Base-by-base conservation (phyloP, 192 early-diverging fungal species). In the Coemansia sp. region DNA sequence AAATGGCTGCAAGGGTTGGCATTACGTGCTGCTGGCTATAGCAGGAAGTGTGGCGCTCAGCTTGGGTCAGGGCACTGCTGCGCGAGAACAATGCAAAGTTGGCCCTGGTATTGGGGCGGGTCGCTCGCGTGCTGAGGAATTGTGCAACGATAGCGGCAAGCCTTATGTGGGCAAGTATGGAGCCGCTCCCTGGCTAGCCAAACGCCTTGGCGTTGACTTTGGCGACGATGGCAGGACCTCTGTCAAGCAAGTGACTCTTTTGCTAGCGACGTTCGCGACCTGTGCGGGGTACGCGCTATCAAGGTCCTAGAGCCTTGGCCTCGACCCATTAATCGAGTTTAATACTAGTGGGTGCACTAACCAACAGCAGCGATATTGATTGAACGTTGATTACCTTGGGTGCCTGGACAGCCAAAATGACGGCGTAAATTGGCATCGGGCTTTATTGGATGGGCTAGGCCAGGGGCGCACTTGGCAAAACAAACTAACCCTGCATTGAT, bases 221-320 rank as follows among this genome's bases (percentile, higher is more conserved):
- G 65, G 66, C 9, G 59, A 68, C 48, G 60, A 57, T 59, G 65
- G 31, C 31, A 31, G 71, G 20, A 42, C 74, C 34, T 59, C 77
- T 4, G 28, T 74, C 3, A 50, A 69, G 4, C 42, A 63, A 13
- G 66, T 80, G 2, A 34, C 46, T 8, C 10, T 74, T 23, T 59
- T 36, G 2, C 46, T 80, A n/a, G 65, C 23, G 2, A 37, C 62
- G 11, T 35, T 66, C 13, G 77, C 68, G 18, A 37, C 45, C 9
- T 55, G 58, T 34, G 66, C 77, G 2, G 77, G 72, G 8, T 80
- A 80, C 43, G 63, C 58, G 13, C 62, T 80, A 18, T 63, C 69
- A 55, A 56, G 67, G 28, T 21, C 63, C 23, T 74, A 51, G 26
- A 7, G 9, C 9, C 33, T 1, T 34, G 57, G 33, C 4, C 28